Base-by-base conservation (phyloP, 2,329 filamentous ascomycete species). In the Niveomyces coronatus region DNA sequence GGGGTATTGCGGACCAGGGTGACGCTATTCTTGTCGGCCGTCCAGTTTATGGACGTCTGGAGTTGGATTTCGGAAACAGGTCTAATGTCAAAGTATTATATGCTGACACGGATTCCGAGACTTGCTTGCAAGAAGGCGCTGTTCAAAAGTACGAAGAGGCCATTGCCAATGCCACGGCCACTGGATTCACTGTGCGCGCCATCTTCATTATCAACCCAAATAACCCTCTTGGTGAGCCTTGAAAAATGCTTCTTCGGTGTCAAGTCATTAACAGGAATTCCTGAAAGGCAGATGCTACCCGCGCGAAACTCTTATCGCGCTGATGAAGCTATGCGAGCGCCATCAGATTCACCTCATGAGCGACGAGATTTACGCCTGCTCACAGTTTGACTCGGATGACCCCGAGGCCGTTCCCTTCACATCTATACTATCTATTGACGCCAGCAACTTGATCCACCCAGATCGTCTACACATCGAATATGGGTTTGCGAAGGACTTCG, bases 321-420 rank as follows among this genome's bases (percentile, higher is more conserved):
- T 71, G 16, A 63, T 75, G 59, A 47, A 49, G 3, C 61, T 76
- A 37, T 76, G 71, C 44, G 55, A 69, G 37, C 60, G 57, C 28
- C 58, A 73, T 43, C 45, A 52, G 4, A 53, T 77, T 4, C 71
- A 77, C 42, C 55, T 76, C 31, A 62, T 77, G 46, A 68, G 65
- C 44, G 73, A 78, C 48, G 74, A 78, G 48, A 68, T 78, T 27
- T 77, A 76, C 47, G 73, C 66, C 9, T 55, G 68, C 26, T 71
- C 68, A 1, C 58, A 68, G 1, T 76, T 65, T 42, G 41, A 65
- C 51, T 49, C 54, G 20, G 24, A 54, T 45, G 40, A 63, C 53
- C 29, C 39, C 40, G 18, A 39, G 15, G 41, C 49, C 9, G 31
- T 42, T 5, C 52, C 56, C 0, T 76, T 76, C 44, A 68, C 63